Evolutionary conservation across 345 rosid genomes (phyloP), one percentile per base, ranked within the genome.

Genomic region (Acer yangbiense): DNA sequence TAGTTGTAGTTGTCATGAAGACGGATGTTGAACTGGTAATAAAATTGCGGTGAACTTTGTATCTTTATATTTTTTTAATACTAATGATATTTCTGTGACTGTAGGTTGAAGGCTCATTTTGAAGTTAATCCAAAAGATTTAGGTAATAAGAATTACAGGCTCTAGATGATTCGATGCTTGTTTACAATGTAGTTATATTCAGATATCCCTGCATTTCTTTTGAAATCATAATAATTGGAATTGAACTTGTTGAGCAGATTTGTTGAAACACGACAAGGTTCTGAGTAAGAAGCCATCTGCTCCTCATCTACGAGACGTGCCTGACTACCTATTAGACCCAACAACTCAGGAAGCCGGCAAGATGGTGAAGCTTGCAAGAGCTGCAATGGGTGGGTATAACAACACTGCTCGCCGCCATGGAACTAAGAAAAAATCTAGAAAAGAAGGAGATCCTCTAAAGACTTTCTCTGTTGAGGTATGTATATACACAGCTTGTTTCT

Each of bases 101-200:
- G 29, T 71, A 92, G 99, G 92, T 90, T 95, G 87, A 92, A 91
- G 87, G 88, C 93, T 80, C 98, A 93, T 80, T 95, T 95, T 21
- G 90, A 93, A 84, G 92, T 87, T 44, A 93, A 95, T 86, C 98
- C 94, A 63, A 88, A 82, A 83, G 98, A 95, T 67, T 83, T 90
- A 58, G 97, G 93, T 88, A 84, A 77, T 9, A 18, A 63, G 46
- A 11, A 17, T 68, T 13, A 67, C 35, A 32, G 35, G 35, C 35
- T 32, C 54, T 29, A 7, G 41, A n/a, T 64, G 43, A 25, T 18
- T 41, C 6, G 35, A 12, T 18, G 25, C 1, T 32, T 41, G 8
- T 29, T 20, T 11, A 20, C 12, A 9, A 11, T 65, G 5, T 12
- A 20, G 46, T 14, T 52, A 16, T 70, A 16, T 73, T 62, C 3